Evolutionary conservation across 2,329 filamentous ascomycete species (phyloP), one percentile per base, ranked within the genome.

Genomic region (Hymenoscyphus fraxineus): DNA sequence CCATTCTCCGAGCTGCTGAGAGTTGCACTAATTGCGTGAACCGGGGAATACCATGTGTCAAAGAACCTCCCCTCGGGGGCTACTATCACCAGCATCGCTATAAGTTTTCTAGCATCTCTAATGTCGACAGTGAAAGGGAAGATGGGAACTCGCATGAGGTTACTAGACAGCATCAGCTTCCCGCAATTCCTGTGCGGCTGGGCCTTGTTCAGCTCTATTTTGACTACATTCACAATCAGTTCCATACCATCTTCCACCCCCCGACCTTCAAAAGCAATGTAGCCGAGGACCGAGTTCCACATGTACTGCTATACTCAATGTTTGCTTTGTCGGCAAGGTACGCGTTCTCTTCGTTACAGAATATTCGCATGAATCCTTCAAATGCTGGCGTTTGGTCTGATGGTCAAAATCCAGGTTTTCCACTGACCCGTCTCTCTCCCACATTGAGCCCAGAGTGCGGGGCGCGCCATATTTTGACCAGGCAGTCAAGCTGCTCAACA

Each of bases 191-290:
- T 39, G 19, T 59, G 12, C 57, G 57, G n/a, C 3, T 12, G 38
- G 13, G 19, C 4, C 61, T 71, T 13, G 64, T 69, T 7, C 63
- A 67, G 19, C 58, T 69, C 9, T 71, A 71, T 61, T 71, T 71
- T 60, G 68, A 70, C 55, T 64, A 67, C 39, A 67, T 70, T 13
- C 69, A 71, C 58, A 69, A 70, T 44, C 67, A 70, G 47, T 70
- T 70, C 27, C 69, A 71, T 59, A 65, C 64, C 13, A 40, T 71
- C 16, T 71, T 71, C n/a, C 69, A 71, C 51, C 60, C 66, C 27
- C 66, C 67, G n/a, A 67, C 57, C 38, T 66, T 71, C 27, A 62
- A 65, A 16, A 64, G 64, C 39, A 61, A 68, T 54, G 63, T 70
- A 2, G 13, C 41, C 31, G 39, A 61, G 39, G 65, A 66, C 2